These are phyloP conservation scores for Saposhnikovia divaricata DNA, from an alignment of 129 eudicot genomes.

Conservation along the genomic window DNA sequence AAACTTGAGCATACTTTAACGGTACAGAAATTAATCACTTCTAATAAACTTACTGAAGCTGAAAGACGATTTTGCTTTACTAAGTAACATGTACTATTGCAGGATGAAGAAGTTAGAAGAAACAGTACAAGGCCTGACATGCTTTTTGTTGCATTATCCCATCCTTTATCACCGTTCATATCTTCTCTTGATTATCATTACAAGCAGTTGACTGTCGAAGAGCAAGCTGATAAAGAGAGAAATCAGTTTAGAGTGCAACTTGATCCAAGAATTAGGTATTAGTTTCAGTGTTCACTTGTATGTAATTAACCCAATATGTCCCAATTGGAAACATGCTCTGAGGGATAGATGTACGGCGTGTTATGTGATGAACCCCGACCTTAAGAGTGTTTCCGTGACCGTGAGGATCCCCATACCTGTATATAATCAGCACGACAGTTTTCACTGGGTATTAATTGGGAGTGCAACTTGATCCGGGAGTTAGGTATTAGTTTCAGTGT, in stretches of 20 bases:
- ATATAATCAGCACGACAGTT: not conserved
- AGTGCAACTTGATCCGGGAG: slow-evolving; percentile 54
- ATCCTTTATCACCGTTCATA: slow-evolving; percentile 71
- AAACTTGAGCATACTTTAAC: slow-evolving; percentile 81
- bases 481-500: slow-evolving; percentile 47
- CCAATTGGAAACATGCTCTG: not conserved
- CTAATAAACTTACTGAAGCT: not conserved
- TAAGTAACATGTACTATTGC: not conserved
- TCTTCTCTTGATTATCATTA: slow-evolving; percentile 61
- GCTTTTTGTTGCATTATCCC: slow-evolving; percentile 67
- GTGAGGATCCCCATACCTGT: not conserved
- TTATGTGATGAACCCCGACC: not conserved
- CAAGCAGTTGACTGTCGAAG: slow-evolving; percentile 53
- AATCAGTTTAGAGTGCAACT: slow-evolving; percentile 41
- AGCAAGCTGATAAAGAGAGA: slow-evolving; percentile 44
- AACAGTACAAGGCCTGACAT: slow-evolving; percentile 67
- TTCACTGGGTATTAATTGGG: not conserved
- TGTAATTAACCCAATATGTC: not conserved
- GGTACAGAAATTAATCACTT: slow-evolving; percentile 28
- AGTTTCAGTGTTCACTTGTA: slow-evolving; percentile 2
- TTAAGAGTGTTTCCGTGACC: not conserved
- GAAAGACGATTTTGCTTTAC: not conserved
- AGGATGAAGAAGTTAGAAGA: slow-evolving; percentile 88
- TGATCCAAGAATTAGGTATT: slow-evolving; percentile 71
- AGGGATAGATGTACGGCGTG: not conserved